Evolutionary conservation across 352 stramenopile species (phyloP).

Genomic region (Phytophthora citricola): DNA sequence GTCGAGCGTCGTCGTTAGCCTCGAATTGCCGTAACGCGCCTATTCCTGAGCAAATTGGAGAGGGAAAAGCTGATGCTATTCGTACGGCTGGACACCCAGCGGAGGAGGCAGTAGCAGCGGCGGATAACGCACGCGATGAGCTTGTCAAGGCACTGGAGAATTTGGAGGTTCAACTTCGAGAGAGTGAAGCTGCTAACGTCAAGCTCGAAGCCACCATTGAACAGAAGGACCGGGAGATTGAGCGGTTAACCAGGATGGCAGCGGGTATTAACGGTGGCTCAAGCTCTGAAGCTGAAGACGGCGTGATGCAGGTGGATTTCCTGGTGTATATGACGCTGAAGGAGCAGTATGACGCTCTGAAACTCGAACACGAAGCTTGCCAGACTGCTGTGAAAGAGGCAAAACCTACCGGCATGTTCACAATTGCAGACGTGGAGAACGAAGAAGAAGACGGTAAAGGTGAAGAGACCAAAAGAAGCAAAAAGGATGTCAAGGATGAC

Average conservation of each 20-base stretch:
- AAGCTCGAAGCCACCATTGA: conserved; percentile 61
- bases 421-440: conserved; percentile 33
- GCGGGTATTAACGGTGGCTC: conserved; percentile 35
- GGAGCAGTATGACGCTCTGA: conserved; percentile 59
- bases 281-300: conserved; percentile 36
- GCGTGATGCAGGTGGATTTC: conserved; percentile 63
- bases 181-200: conserved; percentile 61
- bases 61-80: conserved; percentile 30
- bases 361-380: conserved; percentile 50
- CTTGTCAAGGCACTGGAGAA: conserved; percentile 55
- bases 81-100: conserved; percentile 22
- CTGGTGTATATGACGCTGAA: conserved; percentile 57
- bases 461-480: not conserved
- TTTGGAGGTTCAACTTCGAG: conserved; percentile 58
- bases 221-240: conserved; percentile 54
- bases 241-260: conserved; percentile 49
- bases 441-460: conserved; percentile 29
- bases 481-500: conserved; percentile 32
- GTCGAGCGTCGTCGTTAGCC: conserved; percentile 51
- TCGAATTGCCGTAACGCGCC: conserved; percentile 32
- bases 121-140: conserved; percentile 40
- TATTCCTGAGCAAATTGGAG: conserved; percentile 17
- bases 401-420: conserved; percentile 17
- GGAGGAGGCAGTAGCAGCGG: conserved; percentile 20
- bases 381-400: conserved; percentile 13